A percentile compares a stretch with the other conserved stretches of the same genome.
Conservation (phyloP, 2,329 filamentous ascomycete genomes). For the Exutisphaerella laricina region DNA sequence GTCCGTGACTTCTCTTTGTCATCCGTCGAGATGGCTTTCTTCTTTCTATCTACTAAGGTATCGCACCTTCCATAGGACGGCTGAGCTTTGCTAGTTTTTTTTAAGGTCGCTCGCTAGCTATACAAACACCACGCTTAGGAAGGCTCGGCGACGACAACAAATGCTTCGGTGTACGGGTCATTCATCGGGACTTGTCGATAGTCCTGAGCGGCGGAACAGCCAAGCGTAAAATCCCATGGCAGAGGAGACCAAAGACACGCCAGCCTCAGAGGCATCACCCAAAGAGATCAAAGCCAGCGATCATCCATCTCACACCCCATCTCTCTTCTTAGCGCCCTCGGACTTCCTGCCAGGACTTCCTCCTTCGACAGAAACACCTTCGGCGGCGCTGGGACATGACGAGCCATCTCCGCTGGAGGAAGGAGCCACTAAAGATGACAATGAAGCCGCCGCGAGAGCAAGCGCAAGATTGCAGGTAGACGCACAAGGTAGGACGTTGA, state of each 20-base stretch:
- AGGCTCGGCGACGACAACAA: no score
- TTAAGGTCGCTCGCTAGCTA: no score
- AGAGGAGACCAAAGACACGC: neutral
- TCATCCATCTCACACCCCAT: constrained; percentile 10
- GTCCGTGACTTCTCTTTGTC: no score
- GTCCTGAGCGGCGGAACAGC: neutral
- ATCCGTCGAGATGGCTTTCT: no score
- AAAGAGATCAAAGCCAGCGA: neutral
- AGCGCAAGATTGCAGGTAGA: constrained; percentile 23
- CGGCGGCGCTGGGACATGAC: constrained; percentile 2
- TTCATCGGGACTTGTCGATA: neutral
- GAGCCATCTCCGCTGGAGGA: neutral
- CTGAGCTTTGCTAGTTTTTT: no score
- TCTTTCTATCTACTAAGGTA: no score
- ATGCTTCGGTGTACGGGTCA: neutral
- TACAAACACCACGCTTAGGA: no score
- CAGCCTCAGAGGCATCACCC: constrained; percentile 1
- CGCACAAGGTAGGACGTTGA: constrained; percentile 32
- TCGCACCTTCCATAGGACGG: no score
- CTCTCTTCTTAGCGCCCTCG: constrained; percentile 18
- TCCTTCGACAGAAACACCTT: constrained; percentile 19
- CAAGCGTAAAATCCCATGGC: neutral
- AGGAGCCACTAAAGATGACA: constrained; percentile 5
- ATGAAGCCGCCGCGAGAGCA: constrained; percentile 1
- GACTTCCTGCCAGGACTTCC: constrained; percentile 23